These are phyloP conservation scores for Ormosia semicastrata DNA, from an alignment of 306 rosid genomes.

Conservation along the genomic window DNA sequence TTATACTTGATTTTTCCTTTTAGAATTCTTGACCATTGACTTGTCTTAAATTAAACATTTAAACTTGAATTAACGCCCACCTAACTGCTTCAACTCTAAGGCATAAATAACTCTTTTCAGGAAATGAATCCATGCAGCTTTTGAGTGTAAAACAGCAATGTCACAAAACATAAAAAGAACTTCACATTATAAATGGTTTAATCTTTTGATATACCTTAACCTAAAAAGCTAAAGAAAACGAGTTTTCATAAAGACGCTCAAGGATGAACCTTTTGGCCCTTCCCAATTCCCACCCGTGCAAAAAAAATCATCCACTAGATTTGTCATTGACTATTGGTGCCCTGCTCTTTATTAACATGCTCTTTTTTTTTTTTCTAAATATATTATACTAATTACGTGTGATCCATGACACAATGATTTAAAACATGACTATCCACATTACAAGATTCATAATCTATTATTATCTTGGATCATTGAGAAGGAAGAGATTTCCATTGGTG, in stretches of 20 bases:
- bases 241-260: conserved; percentile 10
- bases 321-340: conserved; percentile 25
- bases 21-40: conserved; percentile 28
- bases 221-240: conserved; percentile 2
- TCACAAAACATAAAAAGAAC: background rate
- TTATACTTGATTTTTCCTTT: conserved; percentile 9
- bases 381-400: background rate
- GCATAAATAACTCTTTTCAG: background rate
- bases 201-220: background rate
- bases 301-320: conserved; percentile 20
- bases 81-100: conserved; percentile 27
- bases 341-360: background rate
- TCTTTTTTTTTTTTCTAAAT: background rate
- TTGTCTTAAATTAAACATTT: conserved; percentile 4
- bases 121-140: background rate
- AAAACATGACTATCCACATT: conserved; percentile 36
- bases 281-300: conserved; percentile 27
- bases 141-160: conserved; percentile 17
- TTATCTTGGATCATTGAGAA: conserved; percentile 8
- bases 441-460: conserved; percentile 24
- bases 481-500: background rate
- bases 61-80: conserved; percentile 25
- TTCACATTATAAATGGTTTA: background rate
- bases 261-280: conserved; percentile 6
- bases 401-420: conserved; percentile 40